These are phyloP conservation scores for Pythium scleroteichum DNA, from an alignment of 352 stramenopile genomes.

Conservation along the genomic window DNA sequence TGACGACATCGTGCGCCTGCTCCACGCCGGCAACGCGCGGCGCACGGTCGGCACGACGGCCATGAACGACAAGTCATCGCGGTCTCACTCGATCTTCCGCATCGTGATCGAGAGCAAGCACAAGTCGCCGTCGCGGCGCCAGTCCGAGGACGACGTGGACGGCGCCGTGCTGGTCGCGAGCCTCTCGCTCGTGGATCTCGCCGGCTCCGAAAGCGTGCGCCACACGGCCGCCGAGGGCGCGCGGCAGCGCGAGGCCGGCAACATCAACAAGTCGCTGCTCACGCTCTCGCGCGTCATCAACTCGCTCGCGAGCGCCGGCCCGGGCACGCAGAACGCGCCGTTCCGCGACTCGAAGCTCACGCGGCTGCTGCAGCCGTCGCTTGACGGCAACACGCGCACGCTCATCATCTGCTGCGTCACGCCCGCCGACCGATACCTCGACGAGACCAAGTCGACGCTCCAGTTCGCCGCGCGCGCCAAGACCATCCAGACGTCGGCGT, in stretches of 20 bases:
- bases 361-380: constrained; percentile 89
- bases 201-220: constrained; percentile 95
- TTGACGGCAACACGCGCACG: constrained; percentile 91
- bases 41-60: constrained; percentile 64
- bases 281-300: constrained; percentile 96
- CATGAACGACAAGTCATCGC: constrained; percentile 83
- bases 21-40: constrained; percentile 68
- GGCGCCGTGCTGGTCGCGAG: constrained; percentile 92
- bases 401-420: constrained; percentile 89
- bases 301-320: constrained; percentile 44
- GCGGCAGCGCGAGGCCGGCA: constrained; percentile 94
- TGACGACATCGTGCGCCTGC: constrained; percentile 57
- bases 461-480: constrained; percentile 94
- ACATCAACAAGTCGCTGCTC: constrained; percentile 97
- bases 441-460: constrained; percentile 89
- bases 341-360: constrained; percentile 92
- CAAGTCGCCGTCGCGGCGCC: constrained; percentile 40
- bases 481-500: constrained; percentile 79
- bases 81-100: constrained; percentile 83
- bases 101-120: constrained; percentile 86
- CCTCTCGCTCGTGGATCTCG: constrained; percentile 97
- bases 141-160: constrained; percentile 70
- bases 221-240: constrained; percentile 94
- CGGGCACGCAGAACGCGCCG: constrained; percentile 49
- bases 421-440: constrained; percentile 67